These are phyloP conservation scores for Talaromyces wortmannii DNA, from an alignment of 495 filamentous ascomycete species.

Conservation along the genomic window DNA sequence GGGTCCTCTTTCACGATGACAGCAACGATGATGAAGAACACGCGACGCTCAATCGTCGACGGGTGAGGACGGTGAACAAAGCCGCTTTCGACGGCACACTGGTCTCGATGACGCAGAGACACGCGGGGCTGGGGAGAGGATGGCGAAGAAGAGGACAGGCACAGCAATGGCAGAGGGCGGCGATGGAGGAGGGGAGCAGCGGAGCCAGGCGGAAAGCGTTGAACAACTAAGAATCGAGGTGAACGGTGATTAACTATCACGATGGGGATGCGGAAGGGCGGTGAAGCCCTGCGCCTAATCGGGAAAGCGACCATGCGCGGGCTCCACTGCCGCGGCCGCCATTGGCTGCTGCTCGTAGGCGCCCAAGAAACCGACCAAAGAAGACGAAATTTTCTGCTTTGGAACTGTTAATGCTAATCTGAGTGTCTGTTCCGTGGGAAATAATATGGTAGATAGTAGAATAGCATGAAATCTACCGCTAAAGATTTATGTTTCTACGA, in stretches of 20 bases:
- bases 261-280: constrained; percentile 21
- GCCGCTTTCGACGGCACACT: not conserved
- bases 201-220: not conserved
- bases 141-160: constrained; percentile 9
- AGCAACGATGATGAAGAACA: not conserved
- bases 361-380: too few relatives aligned
- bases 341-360: too few relatives aligned
- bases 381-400: too few relatives aligned
- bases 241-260: not conserved
- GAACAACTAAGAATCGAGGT: too few relatives aligned
- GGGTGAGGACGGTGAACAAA: not conserved
- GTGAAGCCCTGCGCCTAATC: constrained; percentile 14
- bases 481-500: too few relatives aligned
- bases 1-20: not conserved
- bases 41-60: not conserved
- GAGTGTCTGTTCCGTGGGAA: too few relatives aligned
- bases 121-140: constrained; percentile 7
- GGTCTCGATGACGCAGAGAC: not conserved
- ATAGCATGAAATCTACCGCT: too few relatives aligned
- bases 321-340: not conserved
- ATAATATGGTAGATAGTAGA: too few relatives aligned
- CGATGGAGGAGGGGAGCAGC: constrained; percentile 6
- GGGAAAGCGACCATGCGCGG: not conserved
- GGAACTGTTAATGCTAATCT: too few relatives aligned
- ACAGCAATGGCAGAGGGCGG: constrained; percentile 5